These are phyloP conservation scores for Lolium multiflorum DNA, from an alignment of 176 grass and related monocot species.

Conservation along the genomic window DNA sequence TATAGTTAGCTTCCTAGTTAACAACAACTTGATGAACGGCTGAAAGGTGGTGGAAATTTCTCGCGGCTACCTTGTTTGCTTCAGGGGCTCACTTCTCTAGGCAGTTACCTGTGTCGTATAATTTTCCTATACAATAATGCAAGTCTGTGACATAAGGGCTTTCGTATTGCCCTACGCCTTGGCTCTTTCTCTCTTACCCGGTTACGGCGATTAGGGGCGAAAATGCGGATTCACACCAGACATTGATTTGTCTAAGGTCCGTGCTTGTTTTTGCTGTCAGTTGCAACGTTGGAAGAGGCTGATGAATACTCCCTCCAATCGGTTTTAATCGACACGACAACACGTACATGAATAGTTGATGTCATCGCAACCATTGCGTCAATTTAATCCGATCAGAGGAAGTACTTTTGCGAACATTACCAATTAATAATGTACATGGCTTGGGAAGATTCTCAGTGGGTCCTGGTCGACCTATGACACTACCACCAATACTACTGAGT, in stretches of 20 bases:
- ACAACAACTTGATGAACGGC: not conserved
- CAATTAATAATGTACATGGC: conserved; percentile 41
- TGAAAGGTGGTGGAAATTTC: conserved; percentile 50
- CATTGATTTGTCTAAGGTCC: not conserved
- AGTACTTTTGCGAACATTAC: conserved; percentile 14
- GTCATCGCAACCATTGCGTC: too few species aligned
- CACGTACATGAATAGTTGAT: too few species aligned
- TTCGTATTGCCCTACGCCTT: too few species aligned
- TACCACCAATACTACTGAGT: not conserved
- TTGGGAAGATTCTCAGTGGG: conserved; percentile 29
- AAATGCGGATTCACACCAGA: too few species aligned
- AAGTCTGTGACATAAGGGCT: conserved; percentile 59
- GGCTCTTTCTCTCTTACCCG: too few species aligned
- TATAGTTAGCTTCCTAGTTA: conserved; percentile 37
- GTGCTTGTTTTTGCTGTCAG: too few species aligned
- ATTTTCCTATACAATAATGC: conserved; percentile 41
- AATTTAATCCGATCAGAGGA: too few species aligned
- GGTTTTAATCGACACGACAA: too few species aligned
- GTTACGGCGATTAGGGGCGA: too few species aligned
- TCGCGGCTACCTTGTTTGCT: conserved; percentile 25
- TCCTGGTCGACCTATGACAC: not conserved
- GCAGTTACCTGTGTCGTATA: conserved; percentile 28
- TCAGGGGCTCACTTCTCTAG: conserved; percentile 45
- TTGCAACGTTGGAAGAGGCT: too few species aligned
- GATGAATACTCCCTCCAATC: not conserved